Base-by-base conservation (phyloP, 2,329 filamentous ascomycete genomes). In the Kalmusia sp. region DNA sequence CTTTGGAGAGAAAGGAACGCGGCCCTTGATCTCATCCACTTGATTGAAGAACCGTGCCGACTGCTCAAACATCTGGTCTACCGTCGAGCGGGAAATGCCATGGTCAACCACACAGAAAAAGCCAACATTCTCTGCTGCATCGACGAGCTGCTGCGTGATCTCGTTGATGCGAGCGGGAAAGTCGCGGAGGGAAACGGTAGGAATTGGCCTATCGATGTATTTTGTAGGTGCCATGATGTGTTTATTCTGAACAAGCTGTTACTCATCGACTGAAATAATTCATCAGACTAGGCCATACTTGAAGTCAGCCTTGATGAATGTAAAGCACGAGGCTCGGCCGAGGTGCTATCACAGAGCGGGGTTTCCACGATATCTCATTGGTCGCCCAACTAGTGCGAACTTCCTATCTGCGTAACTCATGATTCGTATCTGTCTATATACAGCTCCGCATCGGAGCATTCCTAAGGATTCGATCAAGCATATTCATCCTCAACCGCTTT, bases 101-200 rank as follows among this genome's bases (percentile, higher is more conserved):
- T 86, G 84, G 62, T 85, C 76, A 14, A 79, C 68, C 1, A 87
- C 60, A 28, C 79, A 80, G 71, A 87, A 87, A 76, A 87, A 86
- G n/a, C 84, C 84, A 47, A 81, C 79, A 6, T 81, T 81, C 58
- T 86, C 83, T 2, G 84, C 82, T 0, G 84, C 84, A 9, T 77
- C 59, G 51, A 82, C 72, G 2, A 87, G 76, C 55, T 85, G 69
- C 1, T 67, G 48, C 0, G 83, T 83, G 58, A 87, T 86, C 34
- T 79, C 71, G 52, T 83, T 78, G 61, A 84, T 78, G 44, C 84
- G 80, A 4, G 68, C 58, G 24, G 80, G 74, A 62, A 85, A 86
- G 69, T 85, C 71, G 35, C 67, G 74, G 3, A 87, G 74, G 1
- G 84, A 86, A 65, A 87, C 62, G 6, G 55, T 64, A 8, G 62